Evolutionary conservation across 306 rosid genomes (phyloP).

Genomic region (Cajanus cajan): DNA sequence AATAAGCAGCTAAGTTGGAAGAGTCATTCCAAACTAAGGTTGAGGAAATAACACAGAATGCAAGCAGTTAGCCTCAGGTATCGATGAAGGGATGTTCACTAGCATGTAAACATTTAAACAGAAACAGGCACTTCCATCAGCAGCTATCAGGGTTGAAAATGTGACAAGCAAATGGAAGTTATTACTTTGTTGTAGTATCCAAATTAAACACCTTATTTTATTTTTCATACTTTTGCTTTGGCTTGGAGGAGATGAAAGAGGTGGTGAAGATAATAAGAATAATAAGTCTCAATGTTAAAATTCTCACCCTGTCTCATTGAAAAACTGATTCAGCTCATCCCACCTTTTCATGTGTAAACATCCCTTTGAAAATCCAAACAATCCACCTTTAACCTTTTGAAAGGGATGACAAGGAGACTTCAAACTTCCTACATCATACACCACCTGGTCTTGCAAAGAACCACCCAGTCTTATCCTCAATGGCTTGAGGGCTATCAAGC

Average conservation of each 20-base stretch:
- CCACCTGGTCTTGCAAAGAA: conserved; percentile 88
- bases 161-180: neutral
- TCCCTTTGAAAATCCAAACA: conserved; percentile 94
- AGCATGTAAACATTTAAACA: neutral
- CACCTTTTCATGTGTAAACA: conserved; percentile 90
- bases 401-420: conserved; percentile 75
- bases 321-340: conserved; percentile 91
- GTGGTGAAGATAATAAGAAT: conserved; percentile 13
- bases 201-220: conserved; percentile 3
- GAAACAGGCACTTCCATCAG: conserved; percentile 9
- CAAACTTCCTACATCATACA: conserved; percentile 69
- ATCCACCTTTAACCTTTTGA: conserved; percentile 57
- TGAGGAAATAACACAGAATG: neutral
- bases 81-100: neutral
- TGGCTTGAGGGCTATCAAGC: conserved; percentile 71
- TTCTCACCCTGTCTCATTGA: conserved; percentile 84
- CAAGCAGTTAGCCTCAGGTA: neutral
- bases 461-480: conserved; percentile 96
- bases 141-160: neutral
- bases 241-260: neutral
- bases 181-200: conserved; percentile 14
- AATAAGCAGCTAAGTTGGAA: conserved; percentile 6
- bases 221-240: neutral
- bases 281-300: conserved; percentile 25
- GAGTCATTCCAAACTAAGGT: neutral